phyloP scores from a whole-genome alignment of 805 yeast genomes.

The Pichia thaimueangensis region DNA sequence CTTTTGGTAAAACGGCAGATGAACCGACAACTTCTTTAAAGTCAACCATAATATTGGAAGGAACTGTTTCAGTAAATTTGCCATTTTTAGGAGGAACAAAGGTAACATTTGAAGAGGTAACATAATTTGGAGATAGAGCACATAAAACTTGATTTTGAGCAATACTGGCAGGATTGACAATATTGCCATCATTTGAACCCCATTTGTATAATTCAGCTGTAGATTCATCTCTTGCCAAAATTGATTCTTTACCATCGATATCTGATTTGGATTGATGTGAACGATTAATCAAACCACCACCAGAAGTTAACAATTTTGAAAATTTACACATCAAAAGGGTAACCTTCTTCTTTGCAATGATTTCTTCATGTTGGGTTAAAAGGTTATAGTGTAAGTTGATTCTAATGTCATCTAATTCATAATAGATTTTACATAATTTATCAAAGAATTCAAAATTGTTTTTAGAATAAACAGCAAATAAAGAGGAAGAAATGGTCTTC shows the following conservation, averaged over 20 bases:
- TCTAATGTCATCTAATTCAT: constrained; percentile 52
- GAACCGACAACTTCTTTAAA: constrained; percentile 63
- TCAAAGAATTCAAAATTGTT: constrained; percentile 61
- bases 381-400: constrained; percentile 44
- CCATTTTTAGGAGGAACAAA: constrained; percentile 41
- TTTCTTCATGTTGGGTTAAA: constrained; percentile 48
- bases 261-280: constrained; percentile 21
- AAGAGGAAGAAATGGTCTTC: constrained; percentile 52
- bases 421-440: constrained; percentile 47
- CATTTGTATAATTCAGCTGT: constrained; percentile 49
- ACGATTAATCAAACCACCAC: constrained; percentile 31
- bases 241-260: constrained; percentile 53
- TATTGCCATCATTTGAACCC: constrained; percentile 12
- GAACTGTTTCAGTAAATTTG: constrained; percentile 44
- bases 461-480: constrained; percentile 63
- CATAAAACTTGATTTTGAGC: constrained; percentile 63
- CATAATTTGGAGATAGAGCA: constrained; percentile 65
- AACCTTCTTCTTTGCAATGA: constrained; percentile 43
- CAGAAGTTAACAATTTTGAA: constrained; percentile 50
- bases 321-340: constrained; percentile 49
- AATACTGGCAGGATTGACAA: constrained; percentile 46
- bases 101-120: constrained; percentile 27
- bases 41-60: constrained; percentile 69
- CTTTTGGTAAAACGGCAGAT: constrained; percentile 54
- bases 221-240: constrained; percentile 55